These are phyloP conservation scores for Hibiscus trionum DNA, from an alignment of 345 rosid species.

Conservation along the genomic window DNA sequence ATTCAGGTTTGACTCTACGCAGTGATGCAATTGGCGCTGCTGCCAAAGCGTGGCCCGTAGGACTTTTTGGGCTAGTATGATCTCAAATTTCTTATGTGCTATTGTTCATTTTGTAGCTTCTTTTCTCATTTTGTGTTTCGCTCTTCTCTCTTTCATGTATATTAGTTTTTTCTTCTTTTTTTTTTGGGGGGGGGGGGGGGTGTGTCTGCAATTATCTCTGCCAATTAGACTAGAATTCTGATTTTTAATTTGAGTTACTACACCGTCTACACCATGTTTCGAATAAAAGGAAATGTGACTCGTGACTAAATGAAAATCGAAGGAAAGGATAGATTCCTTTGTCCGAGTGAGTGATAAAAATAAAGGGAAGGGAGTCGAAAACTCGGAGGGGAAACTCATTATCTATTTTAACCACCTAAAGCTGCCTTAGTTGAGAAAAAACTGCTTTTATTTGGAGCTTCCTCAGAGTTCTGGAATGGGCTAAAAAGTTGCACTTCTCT, in stretches of 20 bases:
- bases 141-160: slow-evolving; percentile 3
- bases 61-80: slow-evolving; percentile 88
- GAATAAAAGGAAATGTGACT: background rate
- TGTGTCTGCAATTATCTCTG: background rate
- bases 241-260: background rate
- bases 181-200: too few relatives aligned
- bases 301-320: background rate
- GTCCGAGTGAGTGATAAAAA: background rate
- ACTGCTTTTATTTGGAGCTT: background rate
- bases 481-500: background rate
- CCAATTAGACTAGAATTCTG: background rate
- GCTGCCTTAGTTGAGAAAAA: background rate
- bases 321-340: background rate
- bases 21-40: slow-evolving; percentile 76
- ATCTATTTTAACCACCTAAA: background rate
- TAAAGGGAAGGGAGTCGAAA: background rate
- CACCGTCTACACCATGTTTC: background rate
- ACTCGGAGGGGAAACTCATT: background rate
- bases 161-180: background rate
- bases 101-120: slow-evolving; percentile 34
- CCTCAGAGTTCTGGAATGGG: background rate
- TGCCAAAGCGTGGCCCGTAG: slow-evolving; percentile 78
- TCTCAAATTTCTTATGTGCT: slow-evolving; percentile 30
- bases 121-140: slow-evolving; percentile 9
- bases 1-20: slow-evolving; percentile 71